A percentile compares a stretch with the other conserved stretches of the same genome.
Evolutionary conservation across 2,329 filamentous ascomycete species (phyloP).

Genomic region (Cercospora sp.): DNA sequence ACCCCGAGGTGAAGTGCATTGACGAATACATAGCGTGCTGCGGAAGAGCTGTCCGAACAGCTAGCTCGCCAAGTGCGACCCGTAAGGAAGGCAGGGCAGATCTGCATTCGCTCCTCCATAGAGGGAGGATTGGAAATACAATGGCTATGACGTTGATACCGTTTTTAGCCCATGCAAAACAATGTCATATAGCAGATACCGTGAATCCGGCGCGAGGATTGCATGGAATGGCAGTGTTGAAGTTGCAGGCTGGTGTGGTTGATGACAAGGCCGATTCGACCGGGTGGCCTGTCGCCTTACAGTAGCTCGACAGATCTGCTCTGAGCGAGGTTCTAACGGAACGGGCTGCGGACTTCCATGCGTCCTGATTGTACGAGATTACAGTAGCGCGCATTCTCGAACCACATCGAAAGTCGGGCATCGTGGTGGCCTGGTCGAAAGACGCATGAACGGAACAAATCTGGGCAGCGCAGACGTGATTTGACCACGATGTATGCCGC

Average conservation of each 20-base stretch:
- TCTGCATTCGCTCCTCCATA: constrained; percentile 1
- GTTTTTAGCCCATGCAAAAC: neutral
- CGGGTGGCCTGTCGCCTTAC: neutral
- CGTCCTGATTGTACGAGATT: neutral
- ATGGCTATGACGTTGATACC: neutral
- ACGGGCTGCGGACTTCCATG: neutral
- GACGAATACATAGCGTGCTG: neutral
- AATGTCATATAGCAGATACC: neutral
- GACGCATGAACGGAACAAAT: neutral
- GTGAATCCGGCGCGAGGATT: neutral
- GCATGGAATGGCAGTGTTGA: neutral
- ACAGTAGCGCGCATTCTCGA: neutral
- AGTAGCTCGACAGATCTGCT: neutral
- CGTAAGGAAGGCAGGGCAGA: neutral
- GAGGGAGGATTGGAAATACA: neutral
- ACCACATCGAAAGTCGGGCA: neutral
- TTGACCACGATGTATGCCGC: neutral
- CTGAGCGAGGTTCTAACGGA: neutral
- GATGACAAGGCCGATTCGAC: neutral
- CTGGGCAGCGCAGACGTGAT: neutral
- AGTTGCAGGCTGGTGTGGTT: neutral
- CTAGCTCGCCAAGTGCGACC: neutral
- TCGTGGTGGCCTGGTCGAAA: neutral
- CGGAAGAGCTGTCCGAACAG: neutral
- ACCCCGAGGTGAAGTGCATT: constrained; percentile 5